These are phyloP conservation scores for Stentor coeruleus DNA, from an alignment of 73 alveolate genomes.

Conservation along the genomic window DNA sequence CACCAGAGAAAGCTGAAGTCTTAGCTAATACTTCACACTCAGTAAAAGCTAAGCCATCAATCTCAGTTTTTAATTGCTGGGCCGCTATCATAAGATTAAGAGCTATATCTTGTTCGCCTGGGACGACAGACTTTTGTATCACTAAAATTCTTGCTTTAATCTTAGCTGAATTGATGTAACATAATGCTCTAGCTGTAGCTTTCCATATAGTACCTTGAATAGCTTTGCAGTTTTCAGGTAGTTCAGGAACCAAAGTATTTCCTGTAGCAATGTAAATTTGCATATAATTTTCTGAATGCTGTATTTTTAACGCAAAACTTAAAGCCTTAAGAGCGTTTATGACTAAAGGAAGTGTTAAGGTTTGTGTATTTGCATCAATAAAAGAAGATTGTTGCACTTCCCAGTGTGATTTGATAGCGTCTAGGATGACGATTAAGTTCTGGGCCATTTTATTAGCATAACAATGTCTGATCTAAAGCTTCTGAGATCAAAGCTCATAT, in stretches of 20 bases:
- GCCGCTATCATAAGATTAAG: conserved; percentile 16
- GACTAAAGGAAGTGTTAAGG: background rate
- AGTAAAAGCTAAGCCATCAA: conserved; percentile 18
- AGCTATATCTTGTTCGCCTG: conserved; percentile 5
- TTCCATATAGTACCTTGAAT: background rate
- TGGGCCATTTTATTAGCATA: conserved; percentile 18
- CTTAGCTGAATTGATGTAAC: background rate
- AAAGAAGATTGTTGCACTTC: background rate
- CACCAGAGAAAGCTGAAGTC: conserved; percentile 15
- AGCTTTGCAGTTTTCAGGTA: background rate
- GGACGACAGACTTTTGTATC: conserved; percentile 4
- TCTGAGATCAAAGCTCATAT: background rate
- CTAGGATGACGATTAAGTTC: background rate
- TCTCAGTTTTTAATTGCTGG: background rate
- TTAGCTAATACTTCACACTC: background rate
- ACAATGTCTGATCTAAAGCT: conserved; percentile 20
- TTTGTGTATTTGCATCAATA: background rate
- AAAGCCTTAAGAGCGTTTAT: background rate
- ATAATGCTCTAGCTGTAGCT: background rate
- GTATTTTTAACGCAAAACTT: conserved; percentile 7
- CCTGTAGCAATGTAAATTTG: background rate
- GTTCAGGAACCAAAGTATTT: background rate
- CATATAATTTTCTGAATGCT: background rate
- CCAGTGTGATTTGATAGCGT: background rate
- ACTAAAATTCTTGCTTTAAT: background rate